Conservation (phyloP, 257 asterid genomes). For the Nyctanthes arbortristis region DNA sequence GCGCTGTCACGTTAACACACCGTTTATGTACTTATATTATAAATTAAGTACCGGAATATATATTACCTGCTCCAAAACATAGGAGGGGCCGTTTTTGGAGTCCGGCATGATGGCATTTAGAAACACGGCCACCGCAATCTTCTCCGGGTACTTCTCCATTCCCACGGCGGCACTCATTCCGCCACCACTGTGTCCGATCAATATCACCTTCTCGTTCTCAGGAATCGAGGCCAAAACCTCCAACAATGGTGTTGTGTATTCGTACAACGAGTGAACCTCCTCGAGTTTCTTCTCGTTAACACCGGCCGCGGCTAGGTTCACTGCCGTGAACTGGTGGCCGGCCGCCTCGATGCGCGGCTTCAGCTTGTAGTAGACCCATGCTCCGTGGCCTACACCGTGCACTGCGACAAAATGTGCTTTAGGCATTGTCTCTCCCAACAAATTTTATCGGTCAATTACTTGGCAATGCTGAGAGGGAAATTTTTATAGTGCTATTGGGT, state of each 20-base stretch:
- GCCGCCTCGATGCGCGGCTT: constrained; percentile 32
- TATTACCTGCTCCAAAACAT: constrained; percentile 50
- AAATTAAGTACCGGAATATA: not conserved
- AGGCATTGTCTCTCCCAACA: too few species aligned
- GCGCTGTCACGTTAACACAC: too few species aligned
- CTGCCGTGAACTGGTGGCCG: constrained; percentile 27
- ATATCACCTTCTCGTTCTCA: constrained; percentile 27
- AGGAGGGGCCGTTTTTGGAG: constrained; percentile 45
- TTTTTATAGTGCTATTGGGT: too few species aligned
- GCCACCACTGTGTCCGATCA: constrained; percentile 29
- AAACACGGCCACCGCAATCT: constrained; percentile 48
- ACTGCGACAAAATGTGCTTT: constrained; percentile 36
- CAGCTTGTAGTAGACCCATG: too few species aligned
- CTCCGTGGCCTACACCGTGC: constrained; percentile 34
- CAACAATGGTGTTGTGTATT: constrained; percentile 24
- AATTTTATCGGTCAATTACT: too few species aligned
- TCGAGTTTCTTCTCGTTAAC: too few species aligned
- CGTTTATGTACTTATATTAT: too few species aligned
- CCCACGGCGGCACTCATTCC: constrained; percentile 32
- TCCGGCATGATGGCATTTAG: constrained; percentile 62
- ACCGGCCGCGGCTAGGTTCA: constrained; percentile 28
- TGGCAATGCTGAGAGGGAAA: too few species aligned
- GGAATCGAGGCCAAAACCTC: constrained; percentile 25
- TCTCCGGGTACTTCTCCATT: constrained; percentile 46
- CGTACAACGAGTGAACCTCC: too few species aligned